Evolutionary conservation across 2,329 filamentous ascomycete species (phyloP), one percentile per base, ranked within the genome.

Genomic region (Neofusicoccum sp.): DNA sequence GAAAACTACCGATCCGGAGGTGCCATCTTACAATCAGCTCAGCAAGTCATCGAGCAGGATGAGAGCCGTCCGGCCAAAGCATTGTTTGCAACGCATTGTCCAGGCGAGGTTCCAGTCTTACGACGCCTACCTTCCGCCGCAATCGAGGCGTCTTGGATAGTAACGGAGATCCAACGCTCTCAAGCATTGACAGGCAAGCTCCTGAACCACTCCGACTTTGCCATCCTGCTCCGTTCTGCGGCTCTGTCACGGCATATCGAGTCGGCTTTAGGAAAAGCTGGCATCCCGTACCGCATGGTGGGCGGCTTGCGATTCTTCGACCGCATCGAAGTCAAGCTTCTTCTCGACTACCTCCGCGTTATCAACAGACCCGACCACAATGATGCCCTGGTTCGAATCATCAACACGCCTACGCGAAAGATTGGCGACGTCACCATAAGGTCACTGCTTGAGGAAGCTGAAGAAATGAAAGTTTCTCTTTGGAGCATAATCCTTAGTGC

Each of bases 1-100:
- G 91, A 97, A 71, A 99, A 98, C 71, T 99, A 99, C 73, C 87
- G 94, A 28, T 98, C 94, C 1, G 96, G 93, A 0, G 91, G 89
- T 43, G 88, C 88, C 6, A 97, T 99, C 64, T 81, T 98, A 29
- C 84, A 86, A 64, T 87, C 90, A 5, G 93, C 95, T 0, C 83
- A 96, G 65, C 86, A 89, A 65, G 88, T 99, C 52, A 98, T 99
- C 65, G 89, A 97, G 74, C 94, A 98, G 76, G 94, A 99, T 74
- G 84, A 85, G 56, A 86, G 85, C 39, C 84, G 94, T 64, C 95
- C 93, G 59, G 83, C 90, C 63, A 98, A 97, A 74, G 84, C 84
- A 39, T 80, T 99, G 37, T 82, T 91, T 56, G 87, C 95, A 1
- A 90, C 94, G 0, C 94, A 97, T 77, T 86, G 85, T 65, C 86